These are phyloP conservation scores for Stephanodiscus triporus DNA, from an alignment of 108 stramenopile genomes.

Conservation along the genomic window DNA sequence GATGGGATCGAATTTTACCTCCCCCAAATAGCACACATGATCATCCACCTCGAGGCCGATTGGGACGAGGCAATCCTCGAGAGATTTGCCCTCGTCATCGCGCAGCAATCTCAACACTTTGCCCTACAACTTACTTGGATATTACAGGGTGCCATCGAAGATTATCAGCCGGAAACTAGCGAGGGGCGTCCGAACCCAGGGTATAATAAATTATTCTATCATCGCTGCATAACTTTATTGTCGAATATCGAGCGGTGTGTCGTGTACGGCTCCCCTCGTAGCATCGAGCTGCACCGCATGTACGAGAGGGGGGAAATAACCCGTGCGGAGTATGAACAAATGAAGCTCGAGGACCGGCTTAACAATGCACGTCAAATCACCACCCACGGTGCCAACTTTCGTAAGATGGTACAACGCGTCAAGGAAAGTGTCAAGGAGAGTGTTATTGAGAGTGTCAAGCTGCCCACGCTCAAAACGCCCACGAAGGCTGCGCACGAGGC, in stretches of 20 bases:
- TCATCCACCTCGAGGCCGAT: slow-evolving; percentile 96
- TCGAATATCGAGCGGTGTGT: slow-evolving; percentile 94
- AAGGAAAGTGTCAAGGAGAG: slow-evolving; percentile 26
- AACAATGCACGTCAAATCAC: slow-evolving; percentile 90
- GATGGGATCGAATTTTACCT: slow-evolving; percentile 99
- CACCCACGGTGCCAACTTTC: slow-evolving; percentile 48
- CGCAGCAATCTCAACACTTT: slow-evolving; percentile 97
- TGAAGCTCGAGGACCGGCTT: slow-evolving; percentile 93
- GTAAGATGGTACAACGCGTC: slow-evolving; percentile 40
- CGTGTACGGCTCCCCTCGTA: slow-evolving; percentile 83
- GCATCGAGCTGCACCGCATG: slow-evolving; percentile 82
- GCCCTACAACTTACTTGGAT: slow-evolving; percentile 98
- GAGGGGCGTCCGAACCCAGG: slow-evolving; percentile 83
- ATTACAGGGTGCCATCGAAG: slow-evolving; percentile 96
- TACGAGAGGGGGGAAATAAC: slow-evolving; percentile 92
- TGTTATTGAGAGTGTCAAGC: slow-evolving; percentile 15
- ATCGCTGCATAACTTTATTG: slow-evolving; percentile 91
- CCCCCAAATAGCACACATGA: slow-evolving; percentile 99
- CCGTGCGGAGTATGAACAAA: slow-evolving; percentile 77
- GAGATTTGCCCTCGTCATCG: slow-evolving; percentile 94
- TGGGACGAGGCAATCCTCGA: slow-evolving; percentile 95
- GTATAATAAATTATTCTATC: slow-evolving; percentile 89
- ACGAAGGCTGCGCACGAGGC: slow-evolving; percentile 21
- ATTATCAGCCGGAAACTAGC: slow-evolving; percentile 95
- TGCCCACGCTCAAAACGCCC: slow-evolving; percentile 34